Percentiles rank a stretch among this genome's conserved stretches.
phyloP scores from a whole-genome alignment of 169 alveolate genomes.

The Eimeria falciformis region DNA sequence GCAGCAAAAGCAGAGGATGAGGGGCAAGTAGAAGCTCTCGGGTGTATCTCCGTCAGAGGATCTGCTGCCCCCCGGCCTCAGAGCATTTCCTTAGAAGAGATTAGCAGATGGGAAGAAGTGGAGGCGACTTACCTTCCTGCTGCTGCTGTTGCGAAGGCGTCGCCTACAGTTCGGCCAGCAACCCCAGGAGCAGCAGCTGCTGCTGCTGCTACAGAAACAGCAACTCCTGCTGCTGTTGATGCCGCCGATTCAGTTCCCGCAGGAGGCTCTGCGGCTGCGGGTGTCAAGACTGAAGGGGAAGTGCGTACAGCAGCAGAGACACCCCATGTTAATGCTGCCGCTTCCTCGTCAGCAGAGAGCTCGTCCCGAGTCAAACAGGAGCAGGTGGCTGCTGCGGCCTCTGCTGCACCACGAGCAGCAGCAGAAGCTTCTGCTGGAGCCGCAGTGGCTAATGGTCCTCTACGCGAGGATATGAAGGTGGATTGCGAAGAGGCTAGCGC shows the following conservation, averaged over 20 bases:
- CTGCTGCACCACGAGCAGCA: background rate
- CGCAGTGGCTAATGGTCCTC: background rate
- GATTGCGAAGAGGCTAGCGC: background rate
- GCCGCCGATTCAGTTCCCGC: constrained; percentile 37
- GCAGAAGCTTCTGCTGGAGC: background rate
- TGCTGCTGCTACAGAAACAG: background rate
- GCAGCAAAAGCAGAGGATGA: constrained; percentile 74
- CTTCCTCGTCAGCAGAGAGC: background rate
- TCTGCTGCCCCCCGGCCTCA: constrained; percentile 37
- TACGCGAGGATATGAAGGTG: background rate
- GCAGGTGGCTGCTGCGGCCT: background rate
- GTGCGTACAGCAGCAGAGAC: background rate
- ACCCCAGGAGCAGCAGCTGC: background rate
- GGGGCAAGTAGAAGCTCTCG: constrained; percentile 65
- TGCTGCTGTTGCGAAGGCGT: constrained; percentile 22
- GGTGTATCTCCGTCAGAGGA: constrained; percentile 50
- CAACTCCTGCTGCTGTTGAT: constrained; percentile 2
- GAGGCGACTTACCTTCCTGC: constrained; percentile 72
- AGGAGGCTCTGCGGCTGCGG: background rate
- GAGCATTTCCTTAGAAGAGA: constrained; percentile 74
- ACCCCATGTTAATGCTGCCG: background rate
- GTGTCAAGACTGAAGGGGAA: constrained; percentile 49
- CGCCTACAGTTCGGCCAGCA: background rate
- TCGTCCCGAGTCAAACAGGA: background rate
- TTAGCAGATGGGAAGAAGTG: constrained; percentile 70